A percentile compares a stretch with the other conserved stretches of the same genome.
These are phyloP conservation scores for Perkinsus olseni DNA, from an alignment of 169 alveolate genomes.

Conservation along the genomic window DNA sequence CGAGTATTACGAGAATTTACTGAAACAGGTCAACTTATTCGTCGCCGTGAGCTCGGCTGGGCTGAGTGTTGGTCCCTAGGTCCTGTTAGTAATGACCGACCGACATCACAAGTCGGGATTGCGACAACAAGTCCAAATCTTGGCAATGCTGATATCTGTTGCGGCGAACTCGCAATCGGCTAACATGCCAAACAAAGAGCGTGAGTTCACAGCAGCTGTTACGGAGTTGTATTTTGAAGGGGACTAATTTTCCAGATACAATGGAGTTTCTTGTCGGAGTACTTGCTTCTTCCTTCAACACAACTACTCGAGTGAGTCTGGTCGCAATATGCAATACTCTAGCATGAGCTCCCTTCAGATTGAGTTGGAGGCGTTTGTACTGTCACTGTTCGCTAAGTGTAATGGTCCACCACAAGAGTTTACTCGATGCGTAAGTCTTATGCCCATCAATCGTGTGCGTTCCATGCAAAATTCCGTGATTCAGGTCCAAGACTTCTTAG, in stretches of 20 bases:
- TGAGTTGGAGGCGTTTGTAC: neutral
- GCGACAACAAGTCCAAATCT: slow-evolving; percentile 68
- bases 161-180: neutral
- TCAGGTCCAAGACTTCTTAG: neutral
- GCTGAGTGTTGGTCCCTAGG: slow-evolving; percentile 12
- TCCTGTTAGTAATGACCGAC: slow-evolving; percentile 73
- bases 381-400: neutral
- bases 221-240: no score
- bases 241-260: neutral
- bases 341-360: neutral
- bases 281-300: neutral
- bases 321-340: neutral
- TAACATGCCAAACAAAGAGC: neutral
- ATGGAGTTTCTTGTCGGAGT: neutral
- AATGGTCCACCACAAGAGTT: neutral
- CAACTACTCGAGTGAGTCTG: neutral
- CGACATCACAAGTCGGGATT: slow-evolving; percentile 80
- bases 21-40: slow-evolving; percentile 24
- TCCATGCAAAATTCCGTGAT: neutral
- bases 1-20: slow-evolving; percentile 60
- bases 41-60: slow-evolving; percentile 20
- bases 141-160: slow-evolving; percentile 20
- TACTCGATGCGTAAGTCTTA: neutral
- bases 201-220: neutral
- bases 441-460: no score